phyloP scores from a whole-genome alignment of 352 stramenopile genomes.

The Globisporangium takayamanum region DNA sequence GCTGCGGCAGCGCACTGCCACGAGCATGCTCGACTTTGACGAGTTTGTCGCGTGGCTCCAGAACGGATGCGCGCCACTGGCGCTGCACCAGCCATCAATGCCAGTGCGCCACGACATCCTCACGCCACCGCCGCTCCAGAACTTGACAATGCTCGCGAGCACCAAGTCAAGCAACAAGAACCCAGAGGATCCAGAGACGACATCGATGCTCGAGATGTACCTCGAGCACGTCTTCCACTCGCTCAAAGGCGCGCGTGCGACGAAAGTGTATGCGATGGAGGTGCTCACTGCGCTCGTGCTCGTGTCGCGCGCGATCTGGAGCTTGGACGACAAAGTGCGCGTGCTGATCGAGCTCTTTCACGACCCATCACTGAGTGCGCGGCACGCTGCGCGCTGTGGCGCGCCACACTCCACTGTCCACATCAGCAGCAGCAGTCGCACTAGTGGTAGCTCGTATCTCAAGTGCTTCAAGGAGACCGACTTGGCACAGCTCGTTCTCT shows the following conservation, averaged over 20 bases:
- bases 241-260: constrained; percentile 20
- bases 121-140: constrained; percentile 23
- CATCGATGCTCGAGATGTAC: constrained; percentile 36
- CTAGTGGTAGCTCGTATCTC: background rate
- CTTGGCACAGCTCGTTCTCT: constrained; percentile 45
- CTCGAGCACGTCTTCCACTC: constrained; percentile 61
- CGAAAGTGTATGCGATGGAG: constrained; percentile 45
- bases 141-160: background rate
- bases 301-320: constrained; percentile 58
- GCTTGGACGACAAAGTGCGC: constrained; percentile 41
- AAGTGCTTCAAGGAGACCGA: constrained; percentile 49
- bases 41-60: constrained; percentile 52
- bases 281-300: constrained; percentile 55
- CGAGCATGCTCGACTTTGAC: constrained; percentile 27
- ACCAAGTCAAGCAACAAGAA: background rate
- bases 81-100: constrained; percentile 8
- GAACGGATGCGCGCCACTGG: constrained; percentile 1
- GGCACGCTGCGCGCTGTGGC: constrained; percentile 6
- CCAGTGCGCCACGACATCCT: constrained; percentile 33
- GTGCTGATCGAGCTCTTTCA: constrained; percentile 55
- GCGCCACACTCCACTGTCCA: too few relatives aligned
- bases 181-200: constrained; percentile 1
- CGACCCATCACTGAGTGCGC: constrained; percentile 20
- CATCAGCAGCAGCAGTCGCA: constrained; percentile 7
- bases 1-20: constrained; percentile 21